phyloP scores from a whole-genome alignment of 2,329 filamentous ascomycete genomes.

The Fusarium sp. region DNA sequence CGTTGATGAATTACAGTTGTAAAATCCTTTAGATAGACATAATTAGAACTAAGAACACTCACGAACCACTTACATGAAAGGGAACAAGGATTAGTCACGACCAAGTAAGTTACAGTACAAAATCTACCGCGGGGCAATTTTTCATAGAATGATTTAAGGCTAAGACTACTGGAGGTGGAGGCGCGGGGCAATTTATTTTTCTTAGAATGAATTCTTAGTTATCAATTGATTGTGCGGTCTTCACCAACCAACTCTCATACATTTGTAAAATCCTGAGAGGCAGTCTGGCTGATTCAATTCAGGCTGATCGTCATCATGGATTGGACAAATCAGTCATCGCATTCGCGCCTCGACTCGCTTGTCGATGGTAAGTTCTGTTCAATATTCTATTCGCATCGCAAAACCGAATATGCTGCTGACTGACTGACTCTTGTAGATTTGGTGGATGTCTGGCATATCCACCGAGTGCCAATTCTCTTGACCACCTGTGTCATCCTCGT shows the following conservation, averaged over 20 bases:
- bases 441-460: slow-evolving; percentile 59
- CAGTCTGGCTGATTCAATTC: slow-evolving; percentile 14
- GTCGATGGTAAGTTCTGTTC: slow-evolving; percentile 38
- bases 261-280: background rate
- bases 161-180: background rate
- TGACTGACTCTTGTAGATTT: slow-evolving; percentile 45
- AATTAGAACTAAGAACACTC: background rate
- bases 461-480: slow-evolving; percentile 59
- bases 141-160: background rate
- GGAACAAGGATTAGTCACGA: background rate
- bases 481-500: slow-evolving; percentile 53
- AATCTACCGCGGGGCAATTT: background rate
- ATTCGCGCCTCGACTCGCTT: slow-evolving; percentile 41
- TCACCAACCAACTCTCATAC: background rate
- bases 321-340: slow-evolving; percentile 42
- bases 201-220: slow-evolving; percentile 24
- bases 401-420: slow-evolving; percentile 18
- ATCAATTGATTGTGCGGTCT: slow-evolving; percentile 22
- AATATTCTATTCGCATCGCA: slow-evolving; percentile 1
- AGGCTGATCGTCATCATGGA: slow-evolving; percentile 38
- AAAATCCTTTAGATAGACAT: background rate
- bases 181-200: slow-evolving; percentile 45
- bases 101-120: background rate
- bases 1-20: background rate
- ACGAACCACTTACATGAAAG: background rate